Conservation (phyloP, 75 land plant genomes). For the Selaginella moellendorffii region DNA sequence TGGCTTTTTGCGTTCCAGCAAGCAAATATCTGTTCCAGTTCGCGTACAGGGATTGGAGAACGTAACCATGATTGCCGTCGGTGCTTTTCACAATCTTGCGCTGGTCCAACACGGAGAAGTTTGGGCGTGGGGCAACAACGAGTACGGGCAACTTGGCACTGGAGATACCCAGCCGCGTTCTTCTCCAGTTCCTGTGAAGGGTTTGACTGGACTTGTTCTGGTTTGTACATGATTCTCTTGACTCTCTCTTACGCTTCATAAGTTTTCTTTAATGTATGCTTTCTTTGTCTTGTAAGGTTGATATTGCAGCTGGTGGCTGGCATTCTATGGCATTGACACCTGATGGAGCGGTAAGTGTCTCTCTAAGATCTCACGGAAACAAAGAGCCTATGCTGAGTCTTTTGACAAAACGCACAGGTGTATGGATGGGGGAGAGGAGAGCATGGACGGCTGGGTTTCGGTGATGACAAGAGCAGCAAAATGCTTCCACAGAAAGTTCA, state of each 20-base stretch:
- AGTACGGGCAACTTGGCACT: constrained; percentile 94
- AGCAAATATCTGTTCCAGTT: constrained; percentile 77
- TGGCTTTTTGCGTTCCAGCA: constrained; percentile 26
- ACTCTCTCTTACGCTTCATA: background rate
- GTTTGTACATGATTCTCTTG: constrained; percentile 16
- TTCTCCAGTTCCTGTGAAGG: constrained; percentile 70
- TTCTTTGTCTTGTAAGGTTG: constrained; percentile 66
- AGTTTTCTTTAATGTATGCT: too few species aligned
- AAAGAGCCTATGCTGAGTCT: too few species aligned
- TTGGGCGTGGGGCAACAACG: constrained; percentile 98
- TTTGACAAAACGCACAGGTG: too few species aligned
- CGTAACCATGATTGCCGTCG: constrained; percentile 72
- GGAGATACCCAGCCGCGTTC: constrained; percentile 93
- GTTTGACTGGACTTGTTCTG: constrained; percentile 60
- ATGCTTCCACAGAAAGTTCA: constrained; percentile 86
- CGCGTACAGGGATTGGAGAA: constrained; percentile 76
- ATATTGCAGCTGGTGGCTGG: constrained; percentile 98
- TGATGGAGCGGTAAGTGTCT: constrained; percentile 69
- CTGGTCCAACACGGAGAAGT: constrained; percentile 53
- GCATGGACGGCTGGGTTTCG: constrained; percentile 95
- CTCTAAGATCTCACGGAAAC: too few species aligned
- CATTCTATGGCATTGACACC: constrained; percentile 87
- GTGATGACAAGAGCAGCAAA: constrained; percentile 97
- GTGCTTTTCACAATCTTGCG: constrained; percentile 91
- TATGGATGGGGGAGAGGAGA: constrained; percentile 99